Evolutionary conservation across 306 rosid genomes (phyloP).

Genomic region (Cucurbita argyrosperma): DNA sequence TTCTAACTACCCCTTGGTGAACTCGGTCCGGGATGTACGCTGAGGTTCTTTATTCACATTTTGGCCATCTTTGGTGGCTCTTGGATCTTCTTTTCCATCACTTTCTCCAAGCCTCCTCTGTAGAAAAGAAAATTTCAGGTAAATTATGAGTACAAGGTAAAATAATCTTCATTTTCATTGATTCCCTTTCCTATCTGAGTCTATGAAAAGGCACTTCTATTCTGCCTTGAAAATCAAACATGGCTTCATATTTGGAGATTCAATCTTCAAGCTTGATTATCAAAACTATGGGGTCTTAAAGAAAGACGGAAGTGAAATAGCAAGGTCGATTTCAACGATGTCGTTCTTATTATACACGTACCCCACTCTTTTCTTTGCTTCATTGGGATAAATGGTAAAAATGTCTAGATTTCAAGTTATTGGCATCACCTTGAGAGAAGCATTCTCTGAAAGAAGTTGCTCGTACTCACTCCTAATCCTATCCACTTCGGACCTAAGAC

Average conservation of each 20-base stretch:
- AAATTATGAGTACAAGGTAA: background rate
- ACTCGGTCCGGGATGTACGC: slow-evolving; percentile 37
- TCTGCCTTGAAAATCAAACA: background rate
- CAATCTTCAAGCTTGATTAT: background rate
- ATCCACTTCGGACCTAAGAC: slow-evolving; percentile 64
- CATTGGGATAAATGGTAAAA: background rate
- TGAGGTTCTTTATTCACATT: slow-evolving; percentile 32
- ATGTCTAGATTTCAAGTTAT: slow-evolving; percentile 9
- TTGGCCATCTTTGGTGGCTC: slow-evolving; percentile 42
- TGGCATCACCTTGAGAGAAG: slow-evolving; percentile 63
- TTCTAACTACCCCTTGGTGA: slow-evolving; percentile 32
- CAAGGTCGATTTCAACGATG: background rate
- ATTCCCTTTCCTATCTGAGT: background rate
- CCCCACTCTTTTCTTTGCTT: background rate
- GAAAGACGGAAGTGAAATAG: background rate
- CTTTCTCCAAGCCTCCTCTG: slow-evolving; percentile 79
- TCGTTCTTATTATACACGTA: background rate
- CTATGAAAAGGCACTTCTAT: background rate
- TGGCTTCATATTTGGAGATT: background rate
- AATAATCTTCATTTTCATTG: background rate
- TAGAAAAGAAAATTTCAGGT: slow-evolving; percentile 8
- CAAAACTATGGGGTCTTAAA: background rate
- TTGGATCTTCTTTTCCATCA: slow-evolving; percentile 40
- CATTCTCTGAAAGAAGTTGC: slow-evolving; percentile 74
- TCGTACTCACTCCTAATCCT: slow-evolving; percentile 75